Evolutionary conservation across 83 land plant species (phyloP).

Genomic region (Isoetes engelmannii): DNA sequence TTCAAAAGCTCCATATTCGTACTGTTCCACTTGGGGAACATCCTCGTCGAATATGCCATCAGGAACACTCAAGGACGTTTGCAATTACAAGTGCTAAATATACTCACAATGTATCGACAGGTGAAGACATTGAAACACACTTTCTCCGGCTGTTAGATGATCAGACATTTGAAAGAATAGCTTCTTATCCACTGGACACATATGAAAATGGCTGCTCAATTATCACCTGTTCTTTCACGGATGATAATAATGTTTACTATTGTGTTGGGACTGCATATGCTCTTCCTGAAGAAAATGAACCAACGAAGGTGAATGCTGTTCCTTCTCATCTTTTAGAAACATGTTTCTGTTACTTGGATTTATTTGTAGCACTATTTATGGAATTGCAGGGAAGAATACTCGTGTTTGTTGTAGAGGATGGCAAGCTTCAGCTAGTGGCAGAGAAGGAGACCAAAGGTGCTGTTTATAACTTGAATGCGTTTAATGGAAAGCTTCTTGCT

Average conservation of each 20-base stretch:
- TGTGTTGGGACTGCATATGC: slow-evolving; percentile 98
- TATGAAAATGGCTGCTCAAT: slow-evolving; percentile 94
- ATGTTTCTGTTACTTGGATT: not conserved
- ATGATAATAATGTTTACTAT: slow-evolving; percentile 78
- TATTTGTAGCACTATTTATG: not conserved
- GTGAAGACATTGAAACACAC: slow-evolving; percentile 87
- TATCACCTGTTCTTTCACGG: slow-evolving; percentile 94
- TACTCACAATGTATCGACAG: slow-evolving; percentile 33
- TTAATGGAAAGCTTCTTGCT: slow-evolving; percentile 95
- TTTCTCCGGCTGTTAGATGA: slow-evolving; percentile 92
- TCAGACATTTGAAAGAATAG: slow-evolving; percentile 82
- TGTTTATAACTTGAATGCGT: slow-evolving; percentile 90
- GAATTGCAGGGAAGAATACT: slow-evolving; percentile 76
- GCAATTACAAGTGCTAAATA: slow-evolving; percentile 71
- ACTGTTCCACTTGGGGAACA: slow-evolving; percentile 94
- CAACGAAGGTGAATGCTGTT: slow-evolving; percentile 56
- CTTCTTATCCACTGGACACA: slow-evolving; percentile 65
- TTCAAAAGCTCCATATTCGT: slow-evolving; percentile 97
- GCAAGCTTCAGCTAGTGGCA: slow-evolving; percentile 81
- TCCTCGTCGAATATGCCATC: slow-evolving; percentile 94
- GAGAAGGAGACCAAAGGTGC: slow-evolving; percentile 99
- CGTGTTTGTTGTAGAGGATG: slow-evolving; percentile 89
- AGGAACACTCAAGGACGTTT: slow-evolving; percentile 88
- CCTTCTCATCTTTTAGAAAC: not conserved
- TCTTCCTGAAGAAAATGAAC: slow-evolving; percentile 89